These are phyloP conservation scores for Aspergillus sparsus DNA, from an alignment of 495 filamentous ascomycete species.

Conservation along the genomic window DNA sequence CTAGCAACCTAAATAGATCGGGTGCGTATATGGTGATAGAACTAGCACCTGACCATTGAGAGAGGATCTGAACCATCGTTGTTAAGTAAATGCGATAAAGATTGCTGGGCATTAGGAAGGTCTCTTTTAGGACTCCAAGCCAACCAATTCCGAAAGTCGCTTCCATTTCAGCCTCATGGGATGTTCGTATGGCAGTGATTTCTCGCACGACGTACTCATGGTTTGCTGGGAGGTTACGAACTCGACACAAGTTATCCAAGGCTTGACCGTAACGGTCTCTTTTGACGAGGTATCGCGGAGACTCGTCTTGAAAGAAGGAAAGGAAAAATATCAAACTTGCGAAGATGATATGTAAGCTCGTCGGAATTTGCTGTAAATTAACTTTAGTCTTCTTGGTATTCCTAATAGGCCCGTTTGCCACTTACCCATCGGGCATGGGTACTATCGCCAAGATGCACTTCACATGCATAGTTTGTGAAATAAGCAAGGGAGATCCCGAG, in stretches of 20 bases:
- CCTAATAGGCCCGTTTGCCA: no score
- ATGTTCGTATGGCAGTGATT: slow-evolving; percentile 56
- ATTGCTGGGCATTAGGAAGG: slow-evolving; percentile 62
- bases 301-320: slow-evolving; percentile 60
- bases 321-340: no score
- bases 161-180: slow-evolving; percentile 61
- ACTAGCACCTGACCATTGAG: slow-evolving; percentile 34
- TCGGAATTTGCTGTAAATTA: no score
- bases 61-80: slow-evolving; percentile 31
- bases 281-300: slow-evolving; percentile 64
- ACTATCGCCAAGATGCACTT: no score
- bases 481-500: slow-evolving; percentile 62
- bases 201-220: slow-evolving; percentile 63
- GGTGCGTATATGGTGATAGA: slow-evolving; percentile 34
- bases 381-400: no score
- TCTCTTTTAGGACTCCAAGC: slow-evolving; percentile 62
- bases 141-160: slow-evolving; percentile 53
- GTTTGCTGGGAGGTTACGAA: slow-evolving; percentile 49
- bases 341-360: no score
- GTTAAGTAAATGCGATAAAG: slow-evolving; percentile 54
- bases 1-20: slow-evolving; percentile 35
- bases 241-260: slow-evolving; percentile 46
- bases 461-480: slow-evolving; percentile 62
- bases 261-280: slow-evolving; percentile 63
- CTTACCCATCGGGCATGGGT: no score